Percentiles rank a stretch among this genome's conserved stretches.
These are phyloP conservation scores for Sporisorium reilianum DNA, from an alignment of 1,284 basidiomycete genomes.

Conservation along the genomic window DNA sequence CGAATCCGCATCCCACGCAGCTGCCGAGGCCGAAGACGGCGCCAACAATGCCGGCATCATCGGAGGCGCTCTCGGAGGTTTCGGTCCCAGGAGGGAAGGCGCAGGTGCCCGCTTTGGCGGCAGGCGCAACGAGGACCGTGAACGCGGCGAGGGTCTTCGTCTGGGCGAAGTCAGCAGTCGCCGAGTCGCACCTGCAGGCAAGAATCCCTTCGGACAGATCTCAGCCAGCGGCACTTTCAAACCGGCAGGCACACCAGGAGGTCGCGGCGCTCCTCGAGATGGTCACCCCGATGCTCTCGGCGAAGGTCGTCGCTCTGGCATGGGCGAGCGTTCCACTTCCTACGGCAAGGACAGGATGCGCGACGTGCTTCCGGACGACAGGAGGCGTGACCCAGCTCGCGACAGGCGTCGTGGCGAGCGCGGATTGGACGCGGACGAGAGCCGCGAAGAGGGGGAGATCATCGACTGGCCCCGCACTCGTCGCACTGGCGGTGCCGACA, in stretches of 20 bases:
- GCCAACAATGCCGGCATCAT: slow-evolving; percentile 40
- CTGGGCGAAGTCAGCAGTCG: slow-evolving; percentile 38
- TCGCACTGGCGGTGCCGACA: slow-evolving; percentile 46
- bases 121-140: slow-evolving; percentile 53
- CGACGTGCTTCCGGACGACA: slow-evolving; percentile 41
- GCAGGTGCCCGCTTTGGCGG: slow-evolving; percentile 45
- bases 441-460: slow-evolving; percentile 48
- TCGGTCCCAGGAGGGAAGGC: slow-evolving; percentile 48
- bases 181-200: slow-evolving; percentile 52
- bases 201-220: slow-evolving; percentile 63
- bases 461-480: slow-evolving; percentile 53
- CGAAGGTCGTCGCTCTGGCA: slow-evolving; percentile 39
- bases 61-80: slow-evolving; percentile 48
- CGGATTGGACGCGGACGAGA: slow-evolving; percentile 43
- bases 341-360: slow-evolving; percentile 49
- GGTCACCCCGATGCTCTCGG: slow-evolving; percentile 22
- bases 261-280: slow-evolving; percentile 34
- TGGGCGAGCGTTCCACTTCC: slow-evolving; percentile 48
- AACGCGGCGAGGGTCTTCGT: slow-evolving; percentile 43
- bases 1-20: slow-evolving; percentile 18
- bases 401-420: slow-evolving; percentile 44
- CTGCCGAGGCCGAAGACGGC: slow-evolving; percentile 26
- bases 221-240: slow-evolving; percentile 62
- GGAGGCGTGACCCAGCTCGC: slow-evolving; percentile 33
- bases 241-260: slow-evolving; percentile 53